These are phyloP conservation scores for Ephemerocybe angulata DNA, from an alignment of 768 basidiomycete genomes.

Conservation along the genomic window DNA sequence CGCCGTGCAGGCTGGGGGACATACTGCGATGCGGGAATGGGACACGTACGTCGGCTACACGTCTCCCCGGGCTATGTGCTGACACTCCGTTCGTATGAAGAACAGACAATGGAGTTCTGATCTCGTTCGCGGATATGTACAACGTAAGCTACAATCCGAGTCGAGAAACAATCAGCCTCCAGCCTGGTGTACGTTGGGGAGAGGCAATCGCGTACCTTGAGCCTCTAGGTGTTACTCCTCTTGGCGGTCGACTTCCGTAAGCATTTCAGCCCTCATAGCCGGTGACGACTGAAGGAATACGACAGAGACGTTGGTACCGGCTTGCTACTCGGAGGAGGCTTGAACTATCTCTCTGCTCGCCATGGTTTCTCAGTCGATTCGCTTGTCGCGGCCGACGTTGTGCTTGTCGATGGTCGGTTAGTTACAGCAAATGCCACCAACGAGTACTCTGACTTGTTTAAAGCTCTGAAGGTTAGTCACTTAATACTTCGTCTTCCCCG, in stretches of 20 bases:
- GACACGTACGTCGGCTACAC: slow-evolving; percentile 33
- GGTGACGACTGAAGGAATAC: neutral
- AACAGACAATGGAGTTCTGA: slow-evolving; percentile 34
- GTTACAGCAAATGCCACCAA: slow-evolving; percentile 41
- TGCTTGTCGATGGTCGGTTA: slow-evolving; percentile 36
- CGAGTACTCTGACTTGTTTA: slow-evolving; percentile 39
- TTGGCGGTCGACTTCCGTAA: slow-evolving; percentile 37
- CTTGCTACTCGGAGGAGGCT: slow-evolving; percentile 40
- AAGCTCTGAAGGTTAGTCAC: slow-evolving; percentile 36
- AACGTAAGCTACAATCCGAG: slow-evolving; percentile 33
- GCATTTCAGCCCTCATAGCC: slow-evolving; percentile 3
- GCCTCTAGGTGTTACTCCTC: slow-evolving; percentile 39
- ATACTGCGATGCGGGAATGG: slow-evolving; percentile 41
- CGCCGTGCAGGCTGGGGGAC: slow-evolving; percentile 41
- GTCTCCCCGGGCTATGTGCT: neutral
- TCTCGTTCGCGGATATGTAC: slow-evolving; percentile 36
- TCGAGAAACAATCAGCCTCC: slow-evolving; percentile 34
- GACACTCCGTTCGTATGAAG: slow-evolving; percentile 20
- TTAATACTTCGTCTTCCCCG: too few species aligned
- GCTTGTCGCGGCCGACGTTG: slow-evolving; percentile 38
- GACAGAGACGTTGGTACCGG: slow-evolving; percentile 40
- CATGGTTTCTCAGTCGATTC: slow-evolving; percentile 39
- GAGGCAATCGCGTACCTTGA: slow-evolving; percentile 34
- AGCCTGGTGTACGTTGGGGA: slow-evolving; percentile 43
- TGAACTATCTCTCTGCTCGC: slow-evolving; percentile 36